Evolutionary conservation across 2,329 filamentous ascomycete species (phyloP), one percentile per base, ranked within the genome.

Genomic region (Clarireedia hainanense): DNA sequence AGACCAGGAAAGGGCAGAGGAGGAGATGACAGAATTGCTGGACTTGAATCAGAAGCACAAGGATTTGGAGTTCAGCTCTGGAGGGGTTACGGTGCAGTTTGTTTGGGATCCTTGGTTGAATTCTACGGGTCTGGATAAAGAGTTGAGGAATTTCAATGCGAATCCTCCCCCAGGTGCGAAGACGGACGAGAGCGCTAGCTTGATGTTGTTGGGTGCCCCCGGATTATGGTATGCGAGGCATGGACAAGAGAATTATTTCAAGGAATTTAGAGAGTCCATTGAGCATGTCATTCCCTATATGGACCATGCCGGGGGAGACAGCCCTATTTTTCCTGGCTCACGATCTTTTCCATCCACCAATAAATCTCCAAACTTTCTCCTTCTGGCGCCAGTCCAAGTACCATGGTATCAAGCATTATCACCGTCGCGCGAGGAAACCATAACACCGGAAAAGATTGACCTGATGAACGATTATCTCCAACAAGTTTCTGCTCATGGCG

Each of bases 61-160:
- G 15, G 72, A 80, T 65, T 65, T 78, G 6, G 67, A 70, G 4
- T 74, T 78, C 55, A 67, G 69, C 5, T 72, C 72, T 1, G 70
- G 71, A 14, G 73, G 72, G n/a, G 72, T 80, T 2, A 72, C 65
- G 27, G 61, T 85, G 26, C 71, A 79, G 47, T 84, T 83, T 59
- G 67, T 83, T 10, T 86, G 81, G 80, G 82, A 86, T 66, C 83
- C 83, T 0, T 84, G 73, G 69, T 71, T 85, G 24, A 80, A 85
- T 65, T 74, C 76, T 27, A 74, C 75, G 0, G 62, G 63, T 7
- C 63, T 79, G 27, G 64, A 72, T 24, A 63, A 69, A 14, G 72
- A 77, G 48, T 61, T 82, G 43, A 63, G 67, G 27, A 63, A 64
- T 2, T 76, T 73, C 59, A 66, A 63, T 30, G 58, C 64, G 47